Conservation (phyloP, 2,329 filamentous ascomycete genomes). For the Ceratocystis albifundus region DNA sequence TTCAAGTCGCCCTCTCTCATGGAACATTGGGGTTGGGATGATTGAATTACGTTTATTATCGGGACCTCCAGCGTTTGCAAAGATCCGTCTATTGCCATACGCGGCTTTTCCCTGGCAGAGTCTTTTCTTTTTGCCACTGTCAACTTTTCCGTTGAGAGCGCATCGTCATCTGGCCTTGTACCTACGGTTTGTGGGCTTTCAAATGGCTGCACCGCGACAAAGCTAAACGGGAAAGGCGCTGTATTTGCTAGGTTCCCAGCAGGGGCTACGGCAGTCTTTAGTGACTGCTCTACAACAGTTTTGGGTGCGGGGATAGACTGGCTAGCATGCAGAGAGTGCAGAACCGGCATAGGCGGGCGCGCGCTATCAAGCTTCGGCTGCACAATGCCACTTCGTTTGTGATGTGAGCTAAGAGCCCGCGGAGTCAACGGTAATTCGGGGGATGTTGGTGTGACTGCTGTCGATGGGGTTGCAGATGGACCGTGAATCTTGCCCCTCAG, state of each 20-base stretch:
- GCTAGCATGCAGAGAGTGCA: neutral
- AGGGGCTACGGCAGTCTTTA: neutral
- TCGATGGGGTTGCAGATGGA: neutral
- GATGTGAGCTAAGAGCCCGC: neutral
- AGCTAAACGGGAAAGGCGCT: constrained; percentile 25
- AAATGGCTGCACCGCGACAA: constrained; percentile 25
- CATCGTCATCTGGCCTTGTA: constrained; percentile 8
- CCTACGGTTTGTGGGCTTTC: constrained; percentile 22
- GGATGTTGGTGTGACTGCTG: neutral
- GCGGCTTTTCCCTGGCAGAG: neutral
- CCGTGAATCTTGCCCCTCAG: neutral
- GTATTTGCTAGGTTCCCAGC: constrained; percentile 19
- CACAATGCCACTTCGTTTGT: constrained; percentile 10
- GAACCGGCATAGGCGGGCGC: neutral
- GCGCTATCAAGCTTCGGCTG: neutral
- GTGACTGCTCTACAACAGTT: neutral
- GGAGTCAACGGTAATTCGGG: neutral
- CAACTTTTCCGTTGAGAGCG: neutral
- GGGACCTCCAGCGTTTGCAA: neutral
- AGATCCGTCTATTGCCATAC: neutral
- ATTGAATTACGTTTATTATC: neutral
- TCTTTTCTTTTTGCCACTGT: neutral
- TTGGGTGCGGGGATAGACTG: neutral
- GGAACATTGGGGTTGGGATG: neutral
- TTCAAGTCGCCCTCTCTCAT: neutral